Conservation (phyloP, 139 green algal species). For the Chlamydomonas schloesseri region DNA sequence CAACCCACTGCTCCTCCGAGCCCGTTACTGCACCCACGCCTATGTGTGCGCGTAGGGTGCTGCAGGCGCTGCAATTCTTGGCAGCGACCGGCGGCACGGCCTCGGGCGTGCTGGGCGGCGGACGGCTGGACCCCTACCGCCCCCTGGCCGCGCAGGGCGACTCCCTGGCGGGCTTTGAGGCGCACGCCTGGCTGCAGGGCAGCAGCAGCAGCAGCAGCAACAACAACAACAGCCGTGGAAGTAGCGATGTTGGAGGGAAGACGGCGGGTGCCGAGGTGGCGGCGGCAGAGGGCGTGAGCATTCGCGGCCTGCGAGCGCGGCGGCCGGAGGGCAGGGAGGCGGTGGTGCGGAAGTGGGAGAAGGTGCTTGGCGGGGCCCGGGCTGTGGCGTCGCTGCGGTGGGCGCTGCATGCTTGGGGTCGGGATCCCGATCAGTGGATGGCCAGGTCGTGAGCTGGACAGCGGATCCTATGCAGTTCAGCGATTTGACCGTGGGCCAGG, state of each 20-base stretch:
- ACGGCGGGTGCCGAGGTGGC: no score
- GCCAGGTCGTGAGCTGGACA: no score
- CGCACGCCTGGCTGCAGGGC: background rate
- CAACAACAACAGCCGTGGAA: background rate
- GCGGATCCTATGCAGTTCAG: no score
- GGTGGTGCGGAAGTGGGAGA: background rate
- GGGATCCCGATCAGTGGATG: constrained; percentile 6
- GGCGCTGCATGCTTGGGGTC: background rate
- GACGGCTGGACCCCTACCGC: constrained; percentile 21
- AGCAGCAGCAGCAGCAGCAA: background rate
- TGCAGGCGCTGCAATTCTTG: background rate
- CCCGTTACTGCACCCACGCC: no score
- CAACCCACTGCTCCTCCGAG: no score
- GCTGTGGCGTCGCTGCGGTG: background rate
- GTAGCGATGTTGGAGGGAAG: background rate
- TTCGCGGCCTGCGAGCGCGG: background rate
- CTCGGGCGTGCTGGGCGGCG: constrained; percentile 9
- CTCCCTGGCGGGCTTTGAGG: background rate
- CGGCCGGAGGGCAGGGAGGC: background rate
- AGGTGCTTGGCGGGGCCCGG: background rate
- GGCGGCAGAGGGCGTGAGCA: background rate
- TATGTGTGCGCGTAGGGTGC: no score
- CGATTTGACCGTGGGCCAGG: no score
- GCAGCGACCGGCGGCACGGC: background rate
- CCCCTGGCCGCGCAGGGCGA: background rate